These are phyloP conservation scores for Alectoria sarmentosa DNA, from an alignment of 495 filamentous ascomycete species.

Conservation along the genomic window DNA sequence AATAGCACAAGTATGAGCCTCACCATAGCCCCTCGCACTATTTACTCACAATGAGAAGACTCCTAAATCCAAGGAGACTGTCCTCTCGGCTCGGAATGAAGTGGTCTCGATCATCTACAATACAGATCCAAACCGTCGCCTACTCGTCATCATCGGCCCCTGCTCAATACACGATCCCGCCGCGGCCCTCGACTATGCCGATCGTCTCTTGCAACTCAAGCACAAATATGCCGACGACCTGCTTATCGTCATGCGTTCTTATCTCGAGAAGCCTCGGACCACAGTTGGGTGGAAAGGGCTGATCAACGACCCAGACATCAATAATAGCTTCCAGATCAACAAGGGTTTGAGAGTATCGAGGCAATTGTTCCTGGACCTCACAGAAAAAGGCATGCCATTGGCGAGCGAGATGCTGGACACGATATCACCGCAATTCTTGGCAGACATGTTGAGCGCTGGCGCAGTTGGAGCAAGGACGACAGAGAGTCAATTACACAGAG, in stretches of 20 bases:
- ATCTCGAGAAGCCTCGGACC: constrained; percentile 98
- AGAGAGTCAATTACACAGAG: constrained; percentile 90
- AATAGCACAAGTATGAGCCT: constrained; percentile 39
- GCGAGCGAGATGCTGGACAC: constrained; percentile 98
- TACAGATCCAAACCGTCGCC: constrained; percentile 64
- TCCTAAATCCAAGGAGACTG: constrained; percentile 51
- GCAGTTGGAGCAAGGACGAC: constrained; percentile 97
- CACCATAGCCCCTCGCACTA: too few relatives aligned
- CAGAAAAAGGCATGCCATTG: constrained; percentile 79
- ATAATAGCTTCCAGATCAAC: constrained; percentile 97
- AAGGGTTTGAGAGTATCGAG: constrained; percentile 87
- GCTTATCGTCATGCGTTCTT: constrained; percentile 93
- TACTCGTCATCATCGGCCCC: constrained; percentile 89
- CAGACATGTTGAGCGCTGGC: constrained; percentile 90
- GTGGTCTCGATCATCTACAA: constrained; percentile 76
- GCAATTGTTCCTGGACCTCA: constrained; percentile 87
- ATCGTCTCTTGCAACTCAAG: constrained; percentile 64
- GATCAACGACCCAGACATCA: constrained; percentile 98
- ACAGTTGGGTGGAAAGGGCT: constrained; percentile 99
- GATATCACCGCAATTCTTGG: constrained; percentile 93
- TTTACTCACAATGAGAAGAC: constrained; percentile 32
- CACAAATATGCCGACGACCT: constrained; percentile 74
- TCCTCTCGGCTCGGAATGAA: constrained; percentile 75
- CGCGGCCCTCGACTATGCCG: constrained; percentile 79
- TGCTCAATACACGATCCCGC: constrained; percentile 96